Evolutionary conservation across 805 yeast genomes (phyloP), one percentile per base, ranked within the genome.

Genomic region (Wickerhamiella kurtzmanii): DNA sequence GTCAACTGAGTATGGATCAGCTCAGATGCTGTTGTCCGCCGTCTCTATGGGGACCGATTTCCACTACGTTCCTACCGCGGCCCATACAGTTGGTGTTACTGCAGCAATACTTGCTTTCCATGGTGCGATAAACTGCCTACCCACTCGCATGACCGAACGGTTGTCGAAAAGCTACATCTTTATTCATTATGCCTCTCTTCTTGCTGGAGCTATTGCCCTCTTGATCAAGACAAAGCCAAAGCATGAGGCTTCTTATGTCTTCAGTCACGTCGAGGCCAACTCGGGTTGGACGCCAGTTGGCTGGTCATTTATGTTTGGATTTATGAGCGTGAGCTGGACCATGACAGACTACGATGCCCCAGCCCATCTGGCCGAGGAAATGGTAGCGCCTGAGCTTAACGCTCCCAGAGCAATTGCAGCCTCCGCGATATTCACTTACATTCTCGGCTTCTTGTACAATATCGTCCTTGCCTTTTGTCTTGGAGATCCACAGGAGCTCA

Each of bases 281-380:
- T 68, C 77, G 18, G 75, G 75, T 43, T 77, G 80, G 77, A 58
- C 65, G 21, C 56, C 62, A 3, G 63, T 64, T 41, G 80, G 80
- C 4, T 75, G 77, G 74, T 70, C 79, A 5, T 75, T 75, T 58
- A 58, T 76, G 54, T 73, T 72, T 76, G 56, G 77, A 79, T 62
- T 62, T 52, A 47, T 62, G 28, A 52, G 63, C 21, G 62, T 61
- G 15, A 56, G 57, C 48, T 62, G 66, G 66, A 74, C 80, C 36
- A 77, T 80, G 84, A 72, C 80, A 41, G 84, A 84, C 20, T 80
- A 77, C 58, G 87, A 80, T 58, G 76, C 82, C 21, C 82, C 85
- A 0, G 80, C 79, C 67, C 86, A 80, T 57, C 66, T 80, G 51
- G 71, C 82, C 13, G 88, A 80, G 63, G 86, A 80, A 56, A 70